A percentile compares a stretch with the other conserved stretches of the same genome.
Conservation (phyloP, 2,329 filamentous ascomycete species). For the Westerdykella ornata region DNA sequence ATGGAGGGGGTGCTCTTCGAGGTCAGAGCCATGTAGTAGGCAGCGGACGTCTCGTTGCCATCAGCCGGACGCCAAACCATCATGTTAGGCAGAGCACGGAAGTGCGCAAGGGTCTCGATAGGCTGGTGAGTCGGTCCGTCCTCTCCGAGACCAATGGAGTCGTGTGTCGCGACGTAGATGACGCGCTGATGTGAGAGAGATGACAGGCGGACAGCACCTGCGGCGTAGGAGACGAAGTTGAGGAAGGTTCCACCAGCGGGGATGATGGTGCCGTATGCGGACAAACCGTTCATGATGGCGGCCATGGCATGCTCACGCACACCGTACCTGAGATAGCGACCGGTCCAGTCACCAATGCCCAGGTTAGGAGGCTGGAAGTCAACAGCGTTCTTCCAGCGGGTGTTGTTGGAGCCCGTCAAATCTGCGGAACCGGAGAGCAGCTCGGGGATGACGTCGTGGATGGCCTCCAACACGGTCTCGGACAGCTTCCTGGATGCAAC, state of each 20-base stretch:
- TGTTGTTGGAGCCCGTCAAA: slow-evolving; percentile 97
- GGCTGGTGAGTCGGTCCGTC: slow-evolving; percentile 98
- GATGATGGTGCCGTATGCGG: slow-evolving; percentile 90
- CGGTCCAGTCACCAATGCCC: slow-evolving; percentile 80
- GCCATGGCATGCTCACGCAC: slow-evolving; percentile 90
- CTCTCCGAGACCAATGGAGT: slow-evolving; percentile 98
- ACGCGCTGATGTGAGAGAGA: slow-evolving; percentile 82
- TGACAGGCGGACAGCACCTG: slow-evolving; percentile 89
- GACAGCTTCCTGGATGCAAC: slow-evolving; percentile 94
- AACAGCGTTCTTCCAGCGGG: slow-evolving; percentile 90
- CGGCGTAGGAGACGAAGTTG: slow-evolving; percentile 98
- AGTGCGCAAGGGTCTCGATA: slow-evolving; percentile 95
- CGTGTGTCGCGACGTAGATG: slow-evolving; percentile 96
- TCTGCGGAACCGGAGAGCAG: slow-evolving; percentile 94
- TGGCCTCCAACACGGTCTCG: slow-evolving; percentile 83
- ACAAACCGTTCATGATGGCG: slow-evolving; percentile 88
- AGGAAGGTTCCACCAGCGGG: slow-evolving; percentile 95
- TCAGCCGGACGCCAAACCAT: slow-evolving; percentile 99
- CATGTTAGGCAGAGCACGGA: slow-evolving; percentile 97
- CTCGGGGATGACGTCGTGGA: slow-evolving; percentile 77
- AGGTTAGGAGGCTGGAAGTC: slow-evolving; percentile 92
- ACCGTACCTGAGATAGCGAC: slow-evolving; percentile 89
- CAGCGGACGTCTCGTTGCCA: slow-evolving; percentile 95
- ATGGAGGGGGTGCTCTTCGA: slow-evolving; percentile 87
- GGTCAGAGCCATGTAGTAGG: slow-evolving; percentile 92